Percentiles rank a stretch among this genome's conserved stretches.
phyloP scores from a whole-genome alignment of 1,284 basidiomycete species.

The Ustilago cynodontis region DNA sequence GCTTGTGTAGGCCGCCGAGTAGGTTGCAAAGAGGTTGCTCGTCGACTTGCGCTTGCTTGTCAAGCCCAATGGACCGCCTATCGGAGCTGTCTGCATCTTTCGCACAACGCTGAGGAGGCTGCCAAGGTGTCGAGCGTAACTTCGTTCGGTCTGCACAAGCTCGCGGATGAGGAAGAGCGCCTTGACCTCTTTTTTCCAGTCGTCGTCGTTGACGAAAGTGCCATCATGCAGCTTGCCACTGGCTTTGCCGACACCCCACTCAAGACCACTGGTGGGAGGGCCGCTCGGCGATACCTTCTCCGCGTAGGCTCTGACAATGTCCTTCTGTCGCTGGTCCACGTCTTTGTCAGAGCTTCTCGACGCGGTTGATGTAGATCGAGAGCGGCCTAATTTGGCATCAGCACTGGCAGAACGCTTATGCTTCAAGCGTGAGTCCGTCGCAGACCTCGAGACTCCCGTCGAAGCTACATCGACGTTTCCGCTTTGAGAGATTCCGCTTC shows the following conservation, averaged over 20 bases:
- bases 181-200: slow-evolving; percentile 68
- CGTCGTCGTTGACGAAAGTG: slow-evolving; percentile 63
- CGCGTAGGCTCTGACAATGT: slow-evolving; percentile 38
- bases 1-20: slow-evolving; percentile 25
- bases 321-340: slow-evolving; percentile 48
- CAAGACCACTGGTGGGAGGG: slow-evolving; percentile 34
- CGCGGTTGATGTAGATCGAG: slow-evolving; percentile 6
- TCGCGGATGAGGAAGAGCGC: slow-evolving; percentile 67
- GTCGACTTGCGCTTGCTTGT: slow-evolving; percentile 38
- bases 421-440: slow-evolving; percentile 2
- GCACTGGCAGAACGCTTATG: slow-evolving; percentile 40
- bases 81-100: slow-evolving; percentile 28
- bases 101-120: slow-evolving; percentile 58
- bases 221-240: slow-evolving; percentile 58
- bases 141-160: slow-evolving; percentile 67
- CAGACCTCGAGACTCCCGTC: background rate
- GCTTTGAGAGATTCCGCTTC: background rate
- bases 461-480: background rate
- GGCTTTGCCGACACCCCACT: slow-evolving; percentile 58
- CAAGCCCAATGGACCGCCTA: slow-evolving; percentile 15
- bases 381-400: slow-evolving; percentile 21
- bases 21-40: slow-evolving; percentile 38
- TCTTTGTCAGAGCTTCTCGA: slow-evolving; percentile 14
- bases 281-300: slow-evolving; percentile 24
- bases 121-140: slow-evolving; percentile 64